Conservation (phyloP, 176 grass and related monocot species). For the Carex scoparia region DNA sequence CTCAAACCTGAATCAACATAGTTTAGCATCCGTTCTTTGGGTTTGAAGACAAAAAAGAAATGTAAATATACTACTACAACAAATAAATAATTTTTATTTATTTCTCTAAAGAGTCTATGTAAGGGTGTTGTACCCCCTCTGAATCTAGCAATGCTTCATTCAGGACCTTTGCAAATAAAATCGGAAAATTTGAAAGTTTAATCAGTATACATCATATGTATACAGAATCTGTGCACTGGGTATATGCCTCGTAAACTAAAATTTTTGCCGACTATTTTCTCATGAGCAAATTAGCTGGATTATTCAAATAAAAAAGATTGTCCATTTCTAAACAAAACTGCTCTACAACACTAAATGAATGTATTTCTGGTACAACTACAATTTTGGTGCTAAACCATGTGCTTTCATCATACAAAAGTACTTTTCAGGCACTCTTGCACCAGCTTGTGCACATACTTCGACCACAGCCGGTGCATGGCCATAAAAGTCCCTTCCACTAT, state of each 20-base stretch:
- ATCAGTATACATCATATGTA: background rate
- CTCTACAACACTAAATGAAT: background rate
- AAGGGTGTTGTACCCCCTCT: no score
- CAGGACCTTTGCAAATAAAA: no score
- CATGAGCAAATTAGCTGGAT: background rate
- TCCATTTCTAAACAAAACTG: background rate
- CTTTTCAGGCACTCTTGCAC: slow-evolving; percentile 48
- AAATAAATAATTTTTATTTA: no score
- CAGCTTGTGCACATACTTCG: slow-evolving; percentile 66
- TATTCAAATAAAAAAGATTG: slow-evolving; percentile 19
- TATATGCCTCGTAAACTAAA: background rate
- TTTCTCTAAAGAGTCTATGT: no score
- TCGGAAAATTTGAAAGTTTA: background rate
- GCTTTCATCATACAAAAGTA: slow-evolving; percentile 84
- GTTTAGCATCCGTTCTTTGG: background rate
- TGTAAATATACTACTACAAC: no score
- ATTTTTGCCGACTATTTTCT: background rate
- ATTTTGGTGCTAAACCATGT: slow-evolving; percentile 47
- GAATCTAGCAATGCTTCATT: no score
- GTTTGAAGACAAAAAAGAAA: no score
- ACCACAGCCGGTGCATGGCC: slow-evolving; percentile 83
- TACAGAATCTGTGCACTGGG: background rate
- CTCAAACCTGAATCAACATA: background rate
- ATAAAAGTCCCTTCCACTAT: slow-evolving; percentile 54
- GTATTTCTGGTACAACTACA: slow-evolving; percentile 9